Conservation (phyloP, 768 basidiomycete species). For the Suillus tomentosus region DNA sequence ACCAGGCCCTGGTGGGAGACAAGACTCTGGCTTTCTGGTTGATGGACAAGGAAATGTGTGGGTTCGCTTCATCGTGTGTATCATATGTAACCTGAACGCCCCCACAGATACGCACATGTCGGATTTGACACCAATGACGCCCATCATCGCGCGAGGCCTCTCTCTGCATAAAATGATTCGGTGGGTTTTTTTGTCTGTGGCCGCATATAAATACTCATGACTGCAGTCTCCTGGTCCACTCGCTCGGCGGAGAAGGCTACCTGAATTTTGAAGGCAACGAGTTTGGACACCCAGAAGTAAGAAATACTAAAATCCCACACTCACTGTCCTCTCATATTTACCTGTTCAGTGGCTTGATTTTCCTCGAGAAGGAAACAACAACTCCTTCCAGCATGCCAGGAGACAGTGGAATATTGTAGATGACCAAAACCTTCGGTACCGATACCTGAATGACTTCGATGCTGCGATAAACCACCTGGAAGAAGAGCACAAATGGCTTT, state of each 20-base stretch:
- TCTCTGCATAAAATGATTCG: conserved; percentile 98
- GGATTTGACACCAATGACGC: conserved; percentile 78
- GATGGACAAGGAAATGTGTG: conserved; percentile 99
- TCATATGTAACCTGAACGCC: neutral
- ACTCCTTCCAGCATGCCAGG: conserved; percentile 96
- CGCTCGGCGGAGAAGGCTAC: conserved; percentile 96
- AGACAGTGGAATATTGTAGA: conserved; percentile 97
- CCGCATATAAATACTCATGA: conserved; percentile 8
- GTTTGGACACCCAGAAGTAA: conserved; percentile 95
- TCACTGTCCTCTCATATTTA: conserved; percentile 1
- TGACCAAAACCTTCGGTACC: conserved; percentile 85
- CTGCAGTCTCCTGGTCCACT: conserved; percentile 80
- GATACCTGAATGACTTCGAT: conserved; percentile 93
- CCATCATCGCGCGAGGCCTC: conserved; percentile 84
- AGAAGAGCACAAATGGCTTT: conserved; percentile 81
- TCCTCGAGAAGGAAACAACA: conserved; percentile 92
- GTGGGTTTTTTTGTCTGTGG: conserved; percentile 41
- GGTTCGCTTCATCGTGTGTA: conserved; percentile 26
- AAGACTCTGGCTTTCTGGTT: conserved; percentile 99
- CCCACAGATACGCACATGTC: conserved; percentile 90
- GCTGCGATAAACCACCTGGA: conserved; percentile 88
- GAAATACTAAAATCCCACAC: conserved; percentile 16
- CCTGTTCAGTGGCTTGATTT: conserved; percentile 93
- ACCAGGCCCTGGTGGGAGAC: conserved; percentile 97
- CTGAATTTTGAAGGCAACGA: conserved; percentile 98